Conservation (phyloP, 768 basidiomycete species). For the Cystofilobasidium macerans region DNA sequence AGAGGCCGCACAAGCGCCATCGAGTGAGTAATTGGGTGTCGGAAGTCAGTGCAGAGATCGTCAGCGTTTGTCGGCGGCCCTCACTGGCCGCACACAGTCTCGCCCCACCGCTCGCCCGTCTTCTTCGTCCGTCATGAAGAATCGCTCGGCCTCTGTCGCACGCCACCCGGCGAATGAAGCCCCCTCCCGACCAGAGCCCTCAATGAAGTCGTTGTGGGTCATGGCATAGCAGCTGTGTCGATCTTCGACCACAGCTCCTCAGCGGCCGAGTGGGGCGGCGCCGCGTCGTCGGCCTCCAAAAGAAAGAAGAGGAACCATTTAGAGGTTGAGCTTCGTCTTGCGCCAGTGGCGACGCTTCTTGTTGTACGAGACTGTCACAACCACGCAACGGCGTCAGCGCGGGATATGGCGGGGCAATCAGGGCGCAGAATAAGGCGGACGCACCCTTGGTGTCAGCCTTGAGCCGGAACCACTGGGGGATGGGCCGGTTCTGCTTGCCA, state of each 20-base stretch:
- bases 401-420: not conserved
- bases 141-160: no score
- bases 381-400: not conserved
- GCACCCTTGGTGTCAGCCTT: conserved; percentile 52
- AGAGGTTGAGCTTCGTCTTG: conserved; percentile 97
- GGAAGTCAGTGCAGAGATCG: no score
- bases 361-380: not conserved
- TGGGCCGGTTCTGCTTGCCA: conserved; percentile 89
- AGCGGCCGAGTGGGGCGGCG: not conserved
- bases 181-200: no score
- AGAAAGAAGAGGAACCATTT: conserved; percentile 29
- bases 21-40: no score
- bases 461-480: conserved; percentile 95
- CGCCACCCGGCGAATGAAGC: no score
- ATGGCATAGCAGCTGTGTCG: no score
- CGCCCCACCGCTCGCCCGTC: no score
- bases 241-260: not conserved
- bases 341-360: conserved; percentile 62
- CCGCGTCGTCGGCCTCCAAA: not conserved
- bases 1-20: no score
- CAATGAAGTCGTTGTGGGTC: no score
- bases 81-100: no score
- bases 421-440: not conserved
- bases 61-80: no score
- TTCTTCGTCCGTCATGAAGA: no score